Percentiles rank a stretch among this genome's conserved stretches.
phyloP scores from a whole-genome alignment of 2,329 filamentous ascomycete species.

The Aspergillus floridensis region DNA sequence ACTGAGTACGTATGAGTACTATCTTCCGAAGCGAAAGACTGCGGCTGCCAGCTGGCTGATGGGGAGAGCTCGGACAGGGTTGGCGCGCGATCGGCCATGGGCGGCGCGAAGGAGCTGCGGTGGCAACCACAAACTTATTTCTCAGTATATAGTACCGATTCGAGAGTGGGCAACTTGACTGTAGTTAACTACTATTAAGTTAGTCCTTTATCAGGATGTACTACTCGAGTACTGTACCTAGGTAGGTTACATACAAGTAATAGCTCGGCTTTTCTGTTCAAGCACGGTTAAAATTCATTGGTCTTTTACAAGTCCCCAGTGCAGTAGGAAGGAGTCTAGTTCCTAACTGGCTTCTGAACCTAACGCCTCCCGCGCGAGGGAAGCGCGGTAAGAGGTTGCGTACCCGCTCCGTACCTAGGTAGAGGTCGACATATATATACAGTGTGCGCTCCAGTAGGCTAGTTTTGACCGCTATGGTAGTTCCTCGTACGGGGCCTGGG shows the following conservation, averaged over 20 bases:
- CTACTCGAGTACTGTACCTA: too few species aligned
- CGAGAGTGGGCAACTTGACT: too few species aligned
- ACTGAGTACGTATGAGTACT: not conserved
- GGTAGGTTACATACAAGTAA: too few species aligned
- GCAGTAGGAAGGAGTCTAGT: constrained; percentile 2
- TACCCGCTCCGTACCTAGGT: constrained; percentile 9
- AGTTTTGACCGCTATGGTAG: too few species aligned
- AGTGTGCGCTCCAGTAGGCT: too few species aligned
- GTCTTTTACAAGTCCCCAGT: not conserved
- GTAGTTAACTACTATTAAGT: too few species aligned
- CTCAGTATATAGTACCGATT: not conserved
- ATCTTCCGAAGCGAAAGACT: constrained; percentile 11
- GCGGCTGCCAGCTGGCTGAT: constrained; percentile 28
- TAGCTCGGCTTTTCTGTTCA: not conserved
- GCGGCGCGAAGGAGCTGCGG: constrained; percentile 25
- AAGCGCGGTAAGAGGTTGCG: constrained; percentile 19
- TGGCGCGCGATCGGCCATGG: constrained; percentile 41
- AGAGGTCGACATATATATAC: too few species aligned
- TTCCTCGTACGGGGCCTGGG: too few species aligned
- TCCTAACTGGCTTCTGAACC: not conserved
- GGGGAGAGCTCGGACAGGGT: constrained; percentile 18
- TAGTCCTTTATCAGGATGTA: too few species aligned
- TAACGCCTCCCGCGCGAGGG: constrained; percentile 19
- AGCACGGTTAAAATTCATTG: constrained; percentile 12
- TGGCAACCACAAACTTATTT: constrained; percentile 13